Evolutionary conservation across 352 stramenopile genomes (phyloP).

Genomic region (Phytophthora boehmeriae): DNA sequence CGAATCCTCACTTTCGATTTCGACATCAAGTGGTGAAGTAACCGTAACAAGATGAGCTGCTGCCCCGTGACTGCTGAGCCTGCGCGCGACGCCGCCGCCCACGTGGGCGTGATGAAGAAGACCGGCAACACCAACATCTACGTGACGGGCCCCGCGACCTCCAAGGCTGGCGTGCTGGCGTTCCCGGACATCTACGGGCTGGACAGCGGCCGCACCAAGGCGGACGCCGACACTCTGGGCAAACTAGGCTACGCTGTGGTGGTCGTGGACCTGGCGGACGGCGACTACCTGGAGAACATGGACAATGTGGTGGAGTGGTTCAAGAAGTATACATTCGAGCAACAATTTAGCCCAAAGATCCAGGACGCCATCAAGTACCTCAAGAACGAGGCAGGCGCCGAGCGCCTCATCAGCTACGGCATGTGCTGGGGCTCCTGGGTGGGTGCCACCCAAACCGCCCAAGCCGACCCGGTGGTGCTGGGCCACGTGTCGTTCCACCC

Average conservation of each 20-base stretch:
- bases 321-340: constrained; percentile 69
- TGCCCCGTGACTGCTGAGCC: constrained; percentile 76
- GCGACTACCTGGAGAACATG: constrained; percentile 65
- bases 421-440: constrained; percentile 89
- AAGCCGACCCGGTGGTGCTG: constrained; percentile 47
- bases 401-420: constrained; percentile 75
- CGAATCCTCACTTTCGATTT: constrained; percentile 10
- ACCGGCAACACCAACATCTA: constrained; percentile 74
- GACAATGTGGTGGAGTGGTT: constrained; percentile 57
- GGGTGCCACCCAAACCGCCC: constrained; percentile 55
- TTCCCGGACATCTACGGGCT: constrained; percentile 82
- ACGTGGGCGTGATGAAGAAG: constrained; percentile 68
- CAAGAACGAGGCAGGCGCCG: constrained; percentile 58
- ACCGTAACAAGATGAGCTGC: constrained; percentile 77
- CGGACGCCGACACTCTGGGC: constrained; percentile 71
- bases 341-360: constrained; percentile 58
- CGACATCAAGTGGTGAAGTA: constrained; percentile 3
- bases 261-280: constrained; percentile 66
- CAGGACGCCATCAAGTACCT: constrained; percentile 78
- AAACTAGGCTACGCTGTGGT: constrained; percentile 81
- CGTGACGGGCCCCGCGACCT: constrained; percentile 63
- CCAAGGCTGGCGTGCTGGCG: constrained; percentile 71
- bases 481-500: constrained; percentile 87
- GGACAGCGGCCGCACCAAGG: constrained; percentile 83
- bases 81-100: constrained; percentile 42